A percentile compares a stretch with the other conserved stretches of the same genome.
phyloP scores from a whole-genome alignment of 768 basidiomycete genomes.

The Vararia minispora region DNA sequence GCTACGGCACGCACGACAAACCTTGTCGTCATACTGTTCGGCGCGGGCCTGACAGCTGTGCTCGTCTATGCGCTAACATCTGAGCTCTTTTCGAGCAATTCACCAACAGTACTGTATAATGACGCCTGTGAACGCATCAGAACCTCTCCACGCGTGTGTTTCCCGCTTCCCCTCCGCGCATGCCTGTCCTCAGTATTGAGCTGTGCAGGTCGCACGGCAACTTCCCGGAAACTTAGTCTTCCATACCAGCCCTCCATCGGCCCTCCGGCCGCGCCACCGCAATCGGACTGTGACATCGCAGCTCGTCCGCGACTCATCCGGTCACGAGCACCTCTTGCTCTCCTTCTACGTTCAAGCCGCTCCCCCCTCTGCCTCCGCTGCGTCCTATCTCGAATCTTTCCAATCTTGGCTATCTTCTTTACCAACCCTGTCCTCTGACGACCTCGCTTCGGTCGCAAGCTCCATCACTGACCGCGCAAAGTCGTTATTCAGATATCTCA shows the following conservation, averaged over 20 bases:
- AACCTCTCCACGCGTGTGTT: constrained; percentile 31
- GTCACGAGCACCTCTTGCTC: constrained; percentile 76
- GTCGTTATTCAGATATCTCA: constrained; percentile 60
- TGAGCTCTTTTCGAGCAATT: constrained; percentile 82
- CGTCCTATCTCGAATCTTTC: constrained; percentile 32
- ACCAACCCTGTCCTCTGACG: too few species aligned
- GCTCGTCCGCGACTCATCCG: constrained; percentile 58
- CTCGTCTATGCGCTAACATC: constrained; percentile 72
- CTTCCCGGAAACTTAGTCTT: constrained; percentile 59
- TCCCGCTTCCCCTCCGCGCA: not conserved
- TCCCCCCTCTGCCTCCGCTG: constrained; percentile 27
- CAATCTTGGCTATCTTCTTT: constrained; percentile 36
- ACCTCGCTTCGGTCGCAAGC: too few species aligned
- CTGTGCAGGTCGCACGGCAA: constrained; percentile 51
- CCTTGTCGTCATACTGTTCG: constrained; percentile 48
- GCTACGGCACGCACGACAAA: constrained; percentile 42
- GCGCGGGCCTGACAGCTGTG: constrained; percentile 70
- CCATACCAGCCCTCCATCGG: constrained; percentile 76
- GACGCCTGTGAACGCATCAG: constrained; percentile 42
- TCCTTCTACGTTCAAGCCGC: constrained; percentile 71
- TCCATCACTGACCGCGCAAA: constrained; percentile 35
- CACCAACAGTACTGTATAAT: constrained; percentile 71
- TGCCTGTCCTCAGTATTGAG: constrained; percentile 1
- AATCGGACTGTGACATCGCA: constrained; percentile 76
- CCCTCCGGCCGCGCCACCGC: constrained; percentile 65